These are phyloP conservation scores for Naumovozyma castellii DNA, from an alignment of 805 yeast genomes.

Conservation along the genomic window DNA sequence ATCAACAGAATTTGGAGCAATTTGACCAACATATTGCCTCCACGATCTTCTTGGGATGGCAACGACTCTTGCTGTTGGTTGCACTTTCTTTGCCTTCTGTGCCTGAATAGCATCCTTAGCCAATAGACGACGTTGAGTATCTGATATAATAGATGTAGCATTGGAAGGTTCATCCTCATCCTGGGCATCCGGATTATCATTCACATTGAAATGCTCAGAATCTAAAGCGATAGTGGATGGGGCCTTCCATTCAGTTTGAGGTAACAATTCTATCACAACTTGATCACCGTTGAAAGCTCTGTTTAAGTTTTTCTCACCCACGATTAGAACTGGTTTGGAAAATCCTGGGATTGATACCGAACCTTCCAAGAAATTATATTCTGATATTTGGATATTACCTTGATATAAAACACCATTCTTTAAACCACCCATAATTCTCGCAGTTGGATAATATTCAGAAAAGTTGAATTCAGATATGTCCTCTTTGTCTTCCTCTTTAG, in stretches of 20 bases:
- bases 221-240: constrained; percentile 76
- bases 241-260: constrained; percentile 77
- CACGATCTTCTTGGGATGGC: constrained; percentile 84
- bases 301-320: constrained; percentile 78
- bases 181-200: constrained; percentile 49
- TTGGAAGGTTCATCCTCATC: constrained; percentile 37
- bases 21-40: constrained; percentile 93
- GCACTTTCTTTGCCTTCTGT: constrained; percentile 43
- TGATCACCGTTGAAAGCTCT: constrained; percentile 88
- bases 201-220: constrained; percentile 52
- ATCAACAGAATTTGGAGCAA: constrained; percentile 67
- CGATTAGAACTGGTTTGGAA: constrained; percentile 69
- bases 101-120: constrained; percentile 69
- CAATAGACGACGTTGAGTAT: constrained; percentile 45
- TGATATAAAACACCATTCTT: constrained; percentile 80
- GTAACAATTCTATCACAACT: constrained; percentile 83
- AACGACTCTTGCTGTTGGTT: constrained; percentile 92
- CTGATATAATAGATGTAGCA: constrained; percentile 32
- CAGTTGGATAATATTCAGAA: constrained; percentile 67
- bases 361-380: constrained; percentile 85
- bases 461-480: constrained; percentile 46
- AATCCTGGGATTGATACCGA: constrained; percentile 61
- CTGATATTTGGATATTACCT: constrained; percentile 71
- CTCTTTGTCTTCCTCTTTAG: constrained; percentile 9
- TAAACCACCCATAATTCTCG: constrained; percentile 85